phyloP scores from a whole-genome alignment of 2,329 filamentous ascomycete species.

The Botrytis elliptica region DNA sequence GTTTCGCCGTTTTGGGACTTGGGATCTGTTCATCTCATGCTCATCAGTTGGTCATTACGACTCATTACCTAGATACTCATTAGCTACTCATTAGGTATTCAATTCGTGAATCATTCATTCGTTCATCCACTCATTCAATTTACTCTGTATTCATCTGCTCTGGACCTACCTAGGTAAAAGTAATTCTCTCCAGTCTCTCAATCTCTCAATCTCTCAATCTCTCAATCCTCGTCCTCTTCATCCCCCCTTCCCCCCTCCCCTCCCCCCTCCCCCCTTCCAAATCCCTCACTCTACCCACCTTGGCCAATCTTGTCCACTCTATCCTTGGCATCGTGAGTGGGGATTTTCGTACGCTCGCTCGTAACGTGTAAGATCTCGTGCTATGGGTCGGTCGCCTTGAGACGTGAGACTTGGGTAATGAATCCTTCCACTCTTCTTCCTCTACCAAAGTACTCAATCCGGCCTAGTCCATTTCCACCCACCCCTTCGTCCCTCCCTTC shows the following conservation, averaged over 20 bases:
- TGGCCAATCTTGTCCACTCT: background rate
- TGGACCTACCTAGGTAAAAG: no score
- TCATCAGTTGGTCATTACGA: background rate
- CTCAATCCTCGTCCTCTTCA: no score
- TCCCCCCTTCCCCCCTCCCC: background rate
- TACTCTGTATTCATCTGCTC: background rate
- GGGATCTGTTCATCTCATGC: background rate
- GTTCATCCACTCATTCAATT: no score
- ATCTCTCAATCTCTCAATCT: background rate
- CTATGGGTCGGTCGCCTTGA: background rate
- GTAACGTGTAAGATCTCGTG: background rate
- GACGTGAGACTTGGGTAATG: background rate
- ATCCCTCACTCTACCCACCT: background rate
- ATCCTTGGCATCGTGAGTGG: constrained; percentile 18
- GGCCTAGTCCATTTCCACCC: background rate
- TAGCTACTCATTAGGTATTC: background rate
- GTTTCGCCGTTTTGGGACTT: background rate
- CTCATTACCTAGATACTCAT: background rate
- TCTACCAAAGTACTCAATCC: background rate
- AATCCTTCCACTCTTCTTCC: constrained; percentile 7
- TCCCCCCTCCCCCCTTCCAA: background rate
- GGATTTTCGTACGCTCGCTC: background rate
- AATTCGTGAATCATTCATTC: background rate
- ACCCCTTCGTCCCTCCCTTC: no score
- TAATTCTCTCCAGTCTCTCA: background rate